Evolutionary conservation across 306 rosid genomes (phyloP), one percentile per base, ranked within the genome.

Genomic region (Myrica gale): DNA sequence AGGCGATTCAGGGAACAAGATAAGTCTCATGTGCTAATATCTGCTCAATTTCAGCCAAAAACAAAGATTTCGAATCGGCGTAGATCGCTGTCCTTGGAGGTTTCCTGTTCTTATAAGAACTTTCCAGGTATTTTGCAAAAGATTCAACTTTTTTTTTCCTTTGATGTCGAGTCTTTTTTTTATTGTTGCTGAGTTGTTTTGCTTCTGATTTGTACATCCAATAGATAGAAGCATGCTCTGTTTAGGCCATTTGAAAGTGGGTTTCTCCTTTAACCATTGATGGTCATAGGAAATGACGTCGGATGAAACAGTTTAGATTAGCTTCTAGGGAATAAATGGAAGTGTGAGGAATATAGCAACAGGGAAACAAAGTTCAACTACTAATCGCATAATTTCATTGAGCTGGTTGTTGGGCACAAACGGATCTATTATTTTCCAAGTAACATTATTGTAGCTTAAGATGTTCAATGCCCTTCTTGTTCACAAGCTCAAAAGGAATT

Each of bases 41-140:
- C 90, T 4, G 79, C 81, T 71, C 84, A 79, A 48, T 76, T 69
- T 44, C 89, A 67, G 9, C 70, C 69, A 51, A 66, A 66, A 42
- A 42, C 44, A 57, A 75, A 66, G 57, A 20, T 57, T 45, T 78
- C 90, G 0, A 85, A 63, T 76, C 82, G 86, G 15, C 79, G 74
- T 76, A 80, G 81, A 66, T 71, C 50, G 52, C 68, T 77, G 20
- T 73, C 81, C 26, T 52, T 90, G 74, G 86, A 76, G 74, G 85
- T 85, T 79, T 74, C 85, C 21, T 88, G 85, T 80, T 91, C 92
- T 11, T 88, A 83, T 63, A 79, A 87, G 51, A 82, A 86, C 8
- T 61, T 80, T 81, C 84, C 97, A 90, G 97, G 98, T 95, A 74
- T 47, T 39, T 80, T 16, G 15, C 20, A 6, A 44, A 19, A 0